A percentile compares a stretch with the other conserved stretches of the same genome.
phyloP scores from a whole-genome alignment of 768 basidiomycete species.

The Agaricus subrufescens region DNA sequence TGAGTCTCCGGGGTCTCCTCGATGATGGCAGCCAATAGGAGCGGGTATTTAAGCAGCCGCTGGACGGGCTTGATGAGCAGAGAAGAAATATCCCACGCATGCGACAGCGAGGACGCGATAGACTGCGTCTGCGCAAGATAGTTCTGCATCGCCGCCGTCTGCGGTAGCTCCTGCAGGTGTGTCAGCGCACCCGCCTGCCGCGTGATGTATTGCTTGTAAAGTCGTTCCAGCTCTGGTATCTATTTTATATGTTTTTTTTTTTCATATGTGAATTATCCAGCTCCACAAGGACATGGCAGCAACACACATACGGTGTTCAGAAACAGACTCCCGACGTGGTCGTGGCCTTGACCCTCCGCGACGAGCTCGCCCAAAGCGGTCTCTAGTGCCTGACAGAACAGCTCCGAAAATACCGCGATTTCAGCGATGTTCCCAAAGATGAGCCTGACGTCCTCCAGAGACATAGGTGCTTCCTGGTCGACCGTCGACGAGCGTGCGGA shows the following conservation, averaged over 20 bases:
- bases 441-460: slow-evolving; percentile 58
- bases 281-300: slow-evolving; percentile 8
- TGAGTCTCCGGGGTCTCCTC: slow-evolving; percentile 70
- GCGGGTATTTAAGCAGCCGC: slow-evolving; percentile 88
- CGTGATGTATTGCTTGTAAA: slow-evolving; percentile 79
- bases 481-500: slow-evolving; percentile 39
- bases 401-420: slow-evolving; percentile 67
- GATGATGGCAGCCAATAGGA: slow-evolving; percentile 74
- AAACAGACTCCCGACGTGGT: slow-evolving; percentile 67
- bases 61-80: slow-evolving; percentile 98
- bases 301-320: slow-evolving; percentile 54
- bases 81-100: slow-evolving; percentile 90
- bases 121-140: slow-evolving; percentile 67
- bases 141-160: slow-evolving; percentile 52
- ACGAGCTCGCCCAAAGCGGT: slow-evolving; percentile 58
- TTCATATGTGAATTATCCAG: not conserved
- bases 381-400: slow-evolving; percentile 61
- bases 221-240: slow-evolving; percentile 66
- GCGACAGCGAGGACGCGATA: slow-evolving; percentile 66
- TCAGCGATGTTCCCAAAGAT: slow-evolving; percentile 79
- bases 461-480: slow-evolving; percentile 54
- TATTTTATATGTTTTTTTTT: slow-evolving; percentile 18
- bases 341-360: slow-evolving; percentile 63
- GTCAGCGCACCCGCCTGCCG: slow-evolving; percentile 71
- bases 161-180: slow-evolving; percentile 49